Conservation (phyloP, 495 filamentous ascomycete genomes). For the Neurospora cerealis region DNA sequence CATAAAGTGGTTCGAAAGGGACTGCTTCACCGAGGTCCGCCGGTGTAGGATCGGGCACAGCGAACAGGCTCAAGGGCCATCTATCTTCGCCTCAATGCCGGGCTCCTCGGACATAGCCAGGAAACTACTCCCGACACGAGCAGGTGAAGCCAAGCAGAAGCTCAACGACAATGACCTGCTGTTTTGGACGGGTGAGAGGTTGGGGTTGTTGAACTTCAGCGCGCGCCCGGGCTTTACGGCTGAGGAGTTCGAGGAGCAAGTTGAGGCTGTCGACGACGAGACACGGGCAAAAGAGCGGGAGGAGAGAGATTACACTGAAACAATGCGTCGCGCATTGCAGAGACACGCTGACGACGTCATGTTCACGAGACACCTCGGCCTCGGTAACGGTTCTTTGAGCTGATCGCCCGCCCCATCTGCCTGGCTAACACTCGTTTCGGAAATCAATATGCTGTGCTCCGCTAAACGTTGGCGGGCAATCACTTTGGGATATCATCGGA, state of each 20-base stretch:
- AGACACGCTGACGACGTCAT: constrained; percentile 75
- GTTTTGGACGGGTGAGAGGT: constrained; percentile 72
- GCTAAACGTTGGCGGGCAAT: background rate
- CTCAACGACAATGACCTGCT: constrained; percentile 55
- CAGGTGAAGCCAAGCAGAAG: constrained; percentile 17
- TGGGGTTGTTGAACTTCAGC: constrained; percentile 61
- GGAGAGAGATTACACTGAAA: constrained; percentile 48
- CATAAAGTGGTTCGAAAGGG: constrained; percentile 86
- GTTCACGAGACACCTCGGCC: constrained; percentile 61
- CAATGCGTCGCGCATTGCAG: constrained; percentile 67
- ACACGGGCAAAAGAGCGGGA: constrained; percentile 32
- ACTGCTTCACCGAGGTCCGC: constrained; percentile 73
- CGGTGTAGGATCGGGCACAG: constrained; percentile 57
- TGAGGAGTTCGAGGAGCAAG: constrained; percentile 38
- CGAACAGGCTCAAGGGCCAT: constrained; percentile 25
- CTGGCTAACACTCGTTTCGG: background rate
- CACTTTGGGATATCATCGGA: background rate
- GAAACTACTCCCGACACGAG: constrained; percentile 57
- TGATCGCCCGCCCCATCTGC: background rate
- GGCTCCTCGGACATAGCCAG: constrained; percentile 55
- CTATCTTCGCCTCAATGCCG: constrained; percentile 39
- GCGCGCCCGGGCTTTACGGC: constrained; percentile 34
- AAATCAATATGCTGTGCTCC: background rate
- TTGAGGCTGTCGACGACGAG: constrained; percentile 34
- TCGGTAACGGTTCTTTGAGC: constrained; percentile 22